Conservation (phyloP, 192 early-diverging fungal genomes). For the Helicostylum pulchrum region DNA sequence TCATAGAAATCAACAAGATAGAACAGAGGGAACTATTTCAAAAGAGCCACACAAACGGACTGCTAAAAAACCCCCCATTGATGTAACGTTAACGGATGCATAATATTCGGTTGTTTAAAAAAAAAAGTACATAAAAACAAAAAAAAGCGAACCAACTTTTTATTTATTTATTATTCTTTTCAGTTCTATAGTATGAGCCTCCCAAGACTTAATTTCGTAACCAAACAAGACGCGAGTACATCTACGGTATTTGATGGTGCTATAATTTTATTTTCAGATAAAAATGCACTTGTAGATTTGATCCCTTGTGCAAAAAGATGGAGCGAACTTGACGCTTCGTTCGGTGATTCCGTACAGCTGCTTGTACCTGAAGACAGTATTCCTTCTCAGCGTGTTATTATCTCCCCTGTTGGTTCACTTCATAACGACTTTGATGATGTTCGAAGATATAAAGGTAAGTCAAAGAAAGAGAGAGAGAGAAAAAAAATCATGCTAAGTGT, state of each 20-base stretch:
- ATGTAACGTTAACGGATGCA: too few species aligned
- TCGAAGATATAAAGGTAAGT: conserved; percentile 57
- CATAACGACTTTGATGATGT: conserved; percentile 80
- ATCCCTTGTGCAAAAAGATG: conserved; percentile 17
- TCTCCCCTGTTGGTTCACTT: conserved; percentile 69
- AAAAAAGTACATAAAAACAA: too few species aligned
- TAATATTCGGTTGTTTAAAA: too few species aligned
- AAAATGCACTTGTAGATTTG: conserved; percentile 13
- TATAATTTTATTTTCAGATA: conserved; percentile 31
- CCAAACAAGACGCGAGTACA: too few species aligned
- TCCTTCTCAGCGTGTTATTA: conserved; percentile 61
- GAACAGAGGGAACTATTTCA: too few species aligned
- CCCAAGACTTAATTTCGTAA: too few species aligned
- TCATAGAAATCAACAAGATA: too few species aligned
- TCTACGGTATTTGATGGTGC: conserved; percentile 23
- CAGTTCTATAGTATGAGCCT: too few species aligned
- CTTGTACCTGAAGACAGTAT: conserved; percentile 35
- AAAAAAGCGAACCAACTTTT: too few species aligned
- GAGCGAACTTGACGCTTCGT: conserved; percentile 36
- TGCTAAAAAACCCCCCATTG: too few species aligned
- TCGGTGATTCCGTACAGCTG: conserved; percentile 38
- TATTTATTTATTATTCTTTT: too few species aligned
- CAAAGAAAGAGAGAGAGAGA: neutral
- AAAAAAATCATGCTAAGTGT: conserved; percentile 36
- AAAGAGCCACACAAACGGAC: too few species aligned